Evolutionary conservation across 73 alveolate species (phyloP).

Genomic region (Blepharisma stoltei): DNA sequence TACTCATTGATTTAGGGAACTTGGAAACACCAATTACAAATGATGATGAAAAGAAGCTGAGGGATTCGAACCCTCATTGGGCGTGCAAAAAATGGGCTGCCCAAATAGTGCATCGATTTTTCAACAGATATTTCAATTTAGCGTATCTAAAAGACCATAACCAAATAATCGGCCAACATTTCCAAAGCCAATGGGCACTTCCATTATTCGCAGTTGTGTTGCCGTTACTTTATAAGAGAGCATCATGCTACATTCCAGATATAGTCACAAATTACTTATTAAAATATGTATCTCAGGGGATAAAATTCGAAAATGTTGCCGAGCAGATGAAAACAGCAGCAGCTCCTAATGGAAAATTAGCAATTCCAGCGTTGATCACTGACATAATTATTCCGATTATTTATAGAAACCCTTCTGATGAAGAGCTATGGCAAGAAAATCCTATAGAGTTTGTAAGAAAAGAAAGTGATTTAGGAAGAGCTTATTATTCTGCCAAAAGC

Average conservation of each 20-base stretch:
- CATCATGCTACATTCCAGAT: conserved; percentile 35
- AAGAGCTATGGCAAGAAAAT: conserved; percentile 41
- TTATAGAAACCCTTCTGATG: conserved; percentile 43
- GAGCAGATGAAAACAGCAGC: not conserved
- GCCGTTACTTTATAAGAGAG: conserved; percentile 32
- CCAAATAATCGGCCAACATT: conserved; percentile 30
- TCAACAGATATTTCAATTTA: conserved; percentile 42
- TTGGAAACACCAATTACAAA: conserved; percentile 40
- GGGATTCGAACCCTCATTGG: conserved; percentile 47
- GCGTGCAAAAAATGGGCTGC: conserved; percentile 45
- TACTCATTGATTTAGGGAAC: conserved; percentile 31
- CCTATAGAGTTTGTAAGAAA: conserved; percentile 57
- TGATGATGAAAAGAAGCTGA: conserved; percentile 35
- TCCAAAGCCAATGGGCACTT: conserved; percentile 33
- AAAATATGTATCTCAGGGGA: conserved; percentile 39
- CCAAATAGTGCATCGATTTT: conserved; percentile 45
- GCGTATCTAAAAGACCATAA: conserved; percentile 35
- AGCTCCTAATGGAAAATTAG: conserved; percentile 23
- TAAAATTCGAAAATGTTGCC: conserved; percentile 1
- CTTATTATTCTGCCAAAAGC: conserved; percentile 40
- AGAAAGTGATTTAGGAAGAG: conserved; percentile 44
- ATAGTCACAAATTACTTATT: conserved; percentile 40
- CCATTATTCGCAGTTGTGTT: conserved; percentile 41
- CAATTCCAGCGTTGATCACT: conserved; percentile 36
- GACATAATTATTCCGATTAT: conserved; percentile 45